Evolutionary conservation across 2,329 filamentous ascomycete species (phyloP).

Genomic region (Pseudogymnoascus sp.): DNA sequence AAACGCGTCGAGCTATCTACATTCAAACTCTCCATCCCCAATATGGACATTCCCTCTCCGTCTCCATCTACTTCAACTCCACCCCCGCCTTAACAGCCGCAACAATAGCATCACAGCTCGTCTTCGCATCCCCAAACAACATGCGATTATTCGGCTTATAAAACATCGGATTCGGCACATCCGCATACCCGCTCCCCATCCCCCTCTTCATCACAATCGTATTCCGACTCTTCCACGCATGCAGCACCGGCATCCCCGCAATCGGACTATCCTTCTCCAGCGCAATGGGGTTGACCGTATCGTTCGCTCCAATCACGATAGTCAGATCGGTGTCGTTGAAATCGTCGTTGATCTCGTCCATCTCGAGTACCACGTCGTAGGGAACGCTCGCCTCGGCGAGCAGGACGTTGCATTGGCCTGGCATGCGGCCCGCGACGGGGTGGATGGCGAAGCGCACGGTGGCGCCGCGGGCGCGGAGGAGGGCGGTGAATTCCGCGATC

Average conservation of each 20-base stretch:
- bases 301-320: slow-evolving; percentile 84
- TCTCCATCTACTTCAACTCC: slow-evolving; percentile 4
- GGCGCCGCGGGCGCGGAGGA: slow-evolving; percentile 65
- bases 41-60: neutral
- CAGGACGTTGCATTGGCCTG: slow-evolving; percentile 85
- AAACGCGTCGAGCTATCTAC: slow-evolving; percentile 6
- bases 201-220: slow-evolving; percentile 90
- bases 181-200: slow-evolving; percentile 82
- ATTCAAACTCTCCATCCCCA: neutral
- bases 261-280: slow-evolving; percentile 76
- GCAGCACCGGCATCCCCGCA: slow-evolving; percentile 85
- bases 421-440: slow-evolving; percentile 85
- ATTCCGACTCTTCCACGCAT: slow-evolving; percentile 91
- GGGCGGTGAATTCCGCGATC: slow-evolving; percentile 70
- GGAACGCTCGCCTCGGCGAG: slow-evolving; percentile 82
- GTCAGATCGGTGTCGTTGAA: slow-evolving; percentile 80
- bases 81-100: slow-evolving; percentile 1
- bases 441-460: slow-evolving; percentile 86
- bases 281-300: slow-evolving; percentile 86
- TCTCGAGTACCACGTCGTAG: slow-evolving; percentile 83
- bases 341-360: slow-evolving; percentile 95
- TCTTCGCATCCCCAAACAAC: slow-evolving; percentile 85
- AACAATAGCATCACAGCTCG: slow-evolving; percentile 62
- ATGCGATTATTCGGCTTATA: slow-evolving; percentile 85
- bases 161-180: slow-evolving; percentile 91